Conservation (phyloP, 169 alveolate genomes). For the Perkinsus olseni region DNA sequence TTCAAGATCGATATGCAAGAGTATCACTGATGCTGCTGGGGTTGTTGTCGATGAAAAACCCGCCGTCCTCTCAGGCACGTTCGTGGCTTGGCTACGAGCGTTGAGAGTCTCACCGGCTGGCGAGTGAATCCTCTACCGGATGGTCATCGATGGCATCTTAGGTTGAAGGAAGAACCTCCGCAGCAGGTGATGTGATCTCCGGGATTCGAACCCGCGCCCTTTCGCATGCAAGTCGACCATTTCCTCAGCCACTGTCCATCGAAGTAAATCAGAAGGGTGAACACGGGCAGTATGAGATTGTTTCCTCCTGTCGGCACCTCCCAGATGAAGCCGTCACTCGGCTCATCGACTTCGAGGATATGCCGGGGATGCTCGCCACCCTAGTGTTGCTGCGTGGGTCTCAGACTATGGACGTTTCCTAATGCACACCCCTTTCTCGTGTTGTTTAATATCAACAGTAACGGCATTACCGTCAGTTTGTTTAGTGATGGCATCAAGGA, state of each 20-base stretch:
- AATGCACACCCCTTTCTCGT: background rate
- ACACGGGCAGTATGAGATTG: background rate
- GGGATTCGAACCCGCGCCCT: background rate
- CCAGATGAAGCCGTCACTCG: background rate
- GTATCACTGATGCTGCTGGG: background rate
- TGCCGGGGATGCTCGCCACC: background rate
- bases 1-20: background rate
- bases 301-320: background rate
- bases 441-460: background rate
- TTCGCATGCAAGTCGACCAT: background rate
- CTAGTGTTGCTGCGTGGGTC: background rate
- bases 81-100: background rate
- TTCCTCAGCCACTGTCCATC: background rate
- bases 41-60: background rate
- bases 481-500: background rate
- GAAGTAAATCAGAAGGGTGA: background rate
- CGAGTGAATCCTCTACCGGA: background rate
- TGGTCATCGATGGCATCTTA: background rate
- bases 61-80: background rate
- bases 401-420: background rate
- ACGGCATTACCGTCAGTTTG: background rate
- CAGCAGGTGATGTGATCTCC: background rate
- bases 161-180: background rate
- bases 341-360: background rate
- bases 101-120: background rate